These are phyloP conservation scores for Puccinia polysora DNA, from an alignment of 1,284 basidiomycete genomes.

Conservation along the genomic window DNA sequence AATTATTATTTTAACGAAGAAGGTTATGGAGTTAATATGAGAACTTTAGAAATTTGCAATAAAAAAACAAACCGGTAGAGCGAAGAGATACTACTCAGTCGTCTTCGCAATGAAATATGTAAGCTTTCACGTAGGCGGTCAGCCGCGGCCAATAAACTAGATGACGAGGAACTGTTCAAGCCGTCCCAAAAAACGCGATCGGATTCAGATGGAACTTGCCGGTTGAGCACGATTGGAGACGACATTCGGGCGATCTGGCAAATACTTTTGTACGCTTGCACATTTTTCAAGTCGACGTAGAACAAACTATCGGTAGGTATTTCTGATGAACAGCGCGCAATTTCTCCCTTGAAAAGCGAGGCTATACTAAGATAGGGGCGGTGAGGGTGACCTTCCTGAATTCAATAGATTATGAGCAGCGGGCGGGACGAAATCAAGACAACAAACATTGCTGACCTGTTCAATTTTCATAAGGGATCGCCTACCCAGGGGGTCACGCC, in stretches of 20 bases:
- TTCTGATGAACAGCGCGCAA: background rate
- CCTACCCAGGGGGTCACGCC: constrained; percentile 82
- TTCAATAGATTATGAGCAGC: constrained; percentile 56
- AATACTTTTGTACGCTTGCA: background rate
- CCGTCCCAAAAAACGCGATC: constrained; percentile 6
- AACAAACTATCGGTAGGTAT: constrained; percentile 13
- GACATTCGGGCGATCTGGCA: background rate
- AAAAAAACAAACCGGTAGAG: constrained; percentile 19
- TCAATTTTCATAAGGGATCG: constrained; percentile 74
- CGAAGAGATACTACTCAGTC: constrained; percentile 9
- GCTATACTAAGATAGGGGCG: constrained; percentile 56
- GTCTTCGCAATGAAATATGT: background rate
- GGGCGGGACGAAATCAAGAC: constrained; percentile 66
- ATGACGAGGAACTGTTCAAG: background rate
- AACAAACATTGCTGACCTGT: constrained; percentile 58
- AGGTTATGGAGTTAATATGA: background rate
- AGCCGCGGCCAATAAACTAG: background rate
- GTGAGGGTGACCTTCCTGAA: constrained; percentile 60
- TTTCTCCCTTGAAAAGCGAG: constrained; percentile 40
- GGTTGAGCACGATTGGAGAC: constrained; percentile 2
- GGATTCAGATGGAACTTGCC: constrained; percentile 3
- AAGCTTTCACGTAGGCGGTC: background rate
- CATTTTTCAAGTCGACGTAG: constrained; percentile 1
- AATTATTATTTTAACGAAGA: too few relatives aligned
- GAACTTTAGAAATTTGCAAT: background rate